Percentiles rank a stretch among this genome's conserved stretches.
These are phyloP conservation scores for Apiospora hydei DNA, from an alignment of 2,329 filamentous ascomycete genomes.

Conservation along the genomic window DNA sequence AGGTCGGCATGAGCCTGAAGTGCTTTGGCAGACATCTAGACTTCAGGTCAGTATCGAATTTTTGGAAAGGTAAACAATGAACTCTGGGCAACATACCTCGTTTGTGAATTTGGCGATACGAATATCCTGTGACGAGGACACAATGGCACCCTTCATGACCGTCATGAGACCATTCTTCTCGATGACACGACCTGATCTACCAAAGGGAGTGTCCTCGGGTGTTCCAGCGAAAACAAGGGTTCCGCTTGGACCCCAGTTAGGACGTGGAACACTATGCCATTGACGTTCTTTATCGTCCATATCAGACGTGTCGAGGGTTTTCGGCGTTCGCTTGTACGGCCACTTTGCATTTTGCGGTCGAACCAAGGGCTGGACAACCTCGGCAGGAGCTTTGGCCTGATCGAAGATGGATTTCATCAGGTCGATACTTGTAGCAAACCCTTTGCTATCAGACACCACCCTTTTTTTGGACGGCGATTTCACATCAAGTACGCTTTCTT, in stretches of 20 bases:
- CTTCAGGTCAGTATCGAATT: conserved; percentile 37
- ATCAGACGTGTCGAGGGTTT: conserved; percentile 65
- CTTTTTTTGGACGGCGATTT: conserved; percentile 44
- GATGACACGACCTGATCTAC: conserved; percentile 40
- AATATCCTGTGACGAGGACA: conserved; percentile 70
- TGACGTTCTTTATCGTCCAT: conserved; percentile 69
- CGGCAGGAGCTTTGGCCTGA: conserved; percentile 66
- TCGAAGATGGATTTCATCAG: conserved; percentile 95
- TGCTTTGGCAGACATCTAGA: conserved; percentile 59
- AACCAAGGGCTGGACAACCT: conserved; percentile 59
- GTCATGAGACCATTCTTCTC: conserved; percentile 58
- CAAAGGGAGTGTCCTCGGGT: conserved; percentile 40
- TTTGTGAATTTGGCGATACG: conserved; percentile 69
- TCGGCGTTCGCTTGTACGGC: conserved; percentile 83
- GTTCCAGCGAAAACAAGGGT: conserved; percentile 71
- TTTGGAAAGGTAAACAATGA: neutral
- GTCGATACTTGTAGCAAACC: conserved; percentile 89
- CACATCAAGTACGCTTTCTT: conserved; percentile 38
- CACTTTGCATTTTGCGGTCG: conserved; percentile 78
- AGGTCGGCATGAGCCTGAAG: conserved; percentile 62
- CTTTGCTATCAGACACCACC: conserved; percentile 59
- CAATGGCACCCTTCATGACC: conserved; percentile 63
- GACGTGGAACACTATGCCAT: conserved; percentile 78
- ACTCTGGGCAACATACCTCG: conserved; percentile 40
- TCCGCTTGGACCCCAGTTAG: conserved; percentile 79